Percentiles rank a stretch among this genome's conserved stretches.
Conservation (phyloP, 2,329 filamentous ascomycete species). For the Arthrobotrys iridis region DNA sequence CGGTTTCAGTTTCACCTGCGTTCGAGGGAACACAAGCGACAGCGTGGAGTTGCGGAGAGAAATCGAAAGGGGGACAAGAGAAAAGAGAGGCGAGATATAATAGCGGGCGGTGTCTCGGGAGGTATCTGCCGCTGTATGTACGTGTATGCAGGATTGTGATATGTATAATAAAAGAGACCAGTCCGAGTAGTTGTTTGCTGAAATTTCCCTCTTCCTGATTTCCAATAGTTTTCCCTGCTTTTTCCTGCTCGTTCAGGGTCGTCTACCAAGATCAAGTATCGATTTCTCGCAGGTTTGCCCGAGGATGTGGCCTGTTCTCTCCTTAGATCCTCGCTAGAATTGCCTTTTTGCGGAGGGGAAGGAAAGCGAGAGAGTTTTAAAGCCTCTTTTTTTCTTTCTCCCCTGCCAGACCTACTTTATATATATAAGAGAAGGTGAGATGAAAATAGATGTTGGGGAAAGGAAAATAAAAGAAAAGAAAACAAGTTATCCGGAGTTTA, state of each 20-base stretch:
- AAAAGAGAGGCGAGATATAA: constrained; percentile 7
- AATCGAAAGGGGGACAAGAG: constrained; percentile 32
- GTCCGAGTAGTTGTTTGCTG: constrained; percentile 8
- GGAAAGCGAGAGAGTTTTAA: constrained; percentile 26
- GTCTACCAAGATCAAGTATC: constrained; percentile 32
- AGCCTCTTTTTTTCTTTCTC: constrained; percentile 1
- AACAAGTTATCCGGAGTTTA: constrained; percentile 29
- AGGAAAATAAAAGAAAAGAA: background rate
- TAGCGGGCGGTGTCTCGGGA: constrained; percentile 37
- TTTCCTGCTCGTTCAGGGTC: constrained; percentile 23
- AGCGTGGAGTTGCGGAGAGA: constrained; percentile 47
- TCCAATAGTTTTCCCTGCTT: constrained; percentile 21
- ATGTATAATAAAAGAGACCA: background rate
- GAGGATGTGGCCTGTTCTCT: constrained; percentile 48
- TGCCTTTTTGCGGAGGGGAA: constrained; percentile 44
- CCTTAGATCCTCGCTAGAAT: constrained; percentile 49
- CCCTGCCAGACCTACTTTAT: background rate
- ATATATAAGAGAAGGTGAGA: background rate
- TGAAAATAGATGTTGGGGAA: background rate
- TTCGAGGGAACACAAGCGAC: constrained; percentile 48
- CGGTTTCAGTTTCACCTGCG: constrained; percentile 54
- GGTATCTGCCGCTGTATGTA: constrained; percentile 26
- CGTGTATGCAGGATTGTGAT: background rate
- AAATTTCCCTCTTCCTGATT: background rate
- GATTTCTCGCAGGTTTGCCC: constrained; percentile 53